Evolutionary conservation across 805 yeast genomes (phyloP).

Genomic region (Scheffersomyces amazonensis): DNA sequence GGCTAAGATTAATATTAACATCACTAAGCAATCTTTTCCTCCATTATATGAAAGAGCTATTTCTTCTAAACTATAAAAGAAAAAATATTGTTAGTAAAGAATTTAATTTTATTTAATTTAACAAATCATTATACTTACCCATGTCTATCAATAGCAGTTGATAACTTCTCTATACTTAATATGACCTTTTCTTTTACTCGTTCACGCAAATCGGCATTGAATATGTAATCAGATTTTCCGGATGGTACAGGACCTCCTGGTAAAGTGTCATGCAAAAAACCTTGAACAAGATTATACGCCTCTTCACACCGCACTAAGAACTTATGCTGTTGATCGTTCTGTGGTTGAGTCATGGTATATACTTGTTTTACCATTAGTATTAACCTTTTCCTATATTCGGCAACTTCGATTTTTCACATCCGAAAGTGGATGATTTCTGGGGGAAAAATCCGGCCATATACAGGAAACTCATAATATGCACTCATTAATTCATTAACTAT

Average conservation of each 20-base stretch:
- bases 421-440: no score
- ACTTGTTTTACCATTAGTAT: no score
- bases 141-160: constrained; percentile 24
- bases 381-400: no score
- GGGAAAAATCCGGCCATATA: not conserved
- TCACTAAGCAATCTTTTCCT: constrained; percentile 93
- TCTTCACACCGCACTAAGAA: constrained; percentile 25
- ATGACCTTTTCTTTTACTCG: constrained; percentile 25
- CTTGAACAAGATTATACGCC: constrained; percentile 28
- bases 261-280: constrained; percentile 26
- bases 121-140: constrained; percentile 24
- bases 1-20: constrained; percentile 73
- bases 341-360: not conserved
- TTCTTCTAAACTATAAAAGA: constrained; percentile 34
- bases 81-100: constrained; percentile 16
- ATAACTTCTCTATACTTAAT: constrained; percentile 25
- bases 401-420: no score
- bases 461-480: no score
- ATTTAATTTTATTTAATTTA: not conserved
- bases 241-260: constrained; percentile 21
- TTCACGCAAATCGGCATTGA: constrained; percentile 17
- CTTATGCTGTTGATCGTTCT: constrained; percentile 3
- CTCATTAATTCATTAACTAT: no score
- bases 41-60: constrained; percentile 89
- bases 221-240: constrained; percentile 16